Base-by-base conservation (phyloP, 106 monocot species). In the Triglochin maritima region DNA sequence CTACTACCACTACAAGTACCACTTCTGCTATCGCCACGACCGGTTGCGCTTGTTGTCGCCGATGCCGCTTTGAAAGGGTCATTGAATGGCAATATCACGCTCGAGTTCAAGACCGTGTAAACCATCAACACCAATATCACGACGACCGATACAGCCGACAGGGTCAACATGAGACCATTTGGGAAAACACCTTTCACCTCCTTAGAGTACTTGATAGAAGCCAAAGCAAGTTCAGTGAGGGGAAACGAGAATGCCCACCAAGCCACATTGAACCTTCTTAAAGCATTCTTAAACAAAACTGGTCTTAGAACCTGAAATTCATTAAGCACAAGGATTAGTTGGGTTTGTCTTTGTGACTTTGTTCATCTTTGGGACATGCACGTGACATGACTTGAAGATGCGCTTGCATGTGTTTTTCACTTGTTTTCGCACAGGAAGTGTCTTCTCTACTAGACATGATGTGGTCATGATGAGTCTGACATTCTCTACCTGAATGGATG, bases 191-290 rank as follows among this genome's bases (percentile, higher is more conserved):
- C 56, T 49, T 56, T 50, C 57, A 73, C 45, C 49, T 56, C 73
- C 45, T 63, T 56, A 10, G 73, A 72, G 62, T 79, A 79, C 62
- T 73, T 56, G 5, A 56, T 50, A 10, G 79, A 73, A 7, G 79
- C 79, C 73, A 73, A 42, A 15, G 79, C 79, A 54, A 79, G 63
- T 6, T 65, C 63, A 6, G 72, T 64, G 44, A 79, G 55, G 9
- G 79, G 79, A 49, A 73, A 79, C 2, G 79, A 79, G 69, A 63
- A 79, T 29, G 79, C 73, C 79, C 79, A 79, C 79, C 79, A 79
- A 42, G 73, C 73, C 46, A 79, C 68, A 54, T 48, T 69, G 57
- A 68, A 69, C 72, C 46, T 60, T 47, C 46, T 66, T 73, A 79
- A 73, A 6, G 79, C 68, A 14, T 72, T 67, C 62, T 49, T 68